Evolutionary conservation across 768 basidiomycete genomes (phyloP).

Genomic region (Auricularia heimuer): DNA sequence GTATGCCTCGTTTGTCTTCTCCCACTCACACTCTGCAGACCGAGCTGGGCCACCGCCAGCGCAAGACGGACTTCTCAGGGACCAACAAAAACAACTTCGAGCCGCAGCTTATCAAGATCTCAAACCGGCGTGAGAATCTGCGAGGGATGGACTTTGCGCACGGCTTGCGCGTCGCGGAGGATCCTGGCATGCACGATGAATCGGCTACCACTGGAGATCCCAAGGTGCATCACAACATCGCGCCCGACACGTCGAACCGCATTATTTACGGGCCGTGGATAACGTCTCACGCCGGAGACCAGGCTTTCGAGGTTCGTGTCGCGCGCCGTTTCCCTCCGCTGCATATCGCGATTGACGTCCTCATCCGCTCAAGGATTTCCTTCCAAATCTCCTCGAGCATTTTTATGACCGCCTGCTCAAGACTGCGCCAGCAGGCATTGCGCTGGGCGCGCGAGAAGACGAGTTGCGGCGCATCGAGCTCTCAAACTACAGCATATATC

Average conservation of each 20-base stretch:
- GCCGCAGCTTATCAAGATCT: neutral
- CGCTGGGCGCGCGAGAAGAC: constrained; percentile 1
- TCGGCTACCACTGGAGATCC: neutral
- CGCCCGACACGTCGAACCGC: neutral
- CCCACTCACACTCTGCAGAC: neutral
- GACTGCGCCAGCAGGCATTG: constrained; percentile 16
- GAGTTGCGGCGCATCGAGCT: neutral
- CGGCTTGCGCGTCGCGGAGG: too few species aligned
- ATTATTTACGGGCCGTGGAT: neutral
- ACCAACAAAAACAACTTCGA: neutral
- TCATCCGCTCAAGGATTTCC: constrained; percentile 11
- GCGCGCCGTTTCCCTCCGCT: neutral
- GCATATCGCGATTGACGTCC: neutral
- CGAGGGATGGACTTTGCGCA: neutral
- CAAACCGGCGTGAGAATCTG: neutral
- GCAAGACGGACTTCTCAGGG: neutral
- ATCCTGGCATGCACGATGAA: neutral
- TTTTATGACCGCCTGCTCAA: constrained; percentile 10
- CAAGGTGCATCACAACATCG: neutral
- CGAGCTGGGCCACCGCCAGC: constrained; percentile 1
- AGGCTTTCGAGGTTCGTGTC: neutral
- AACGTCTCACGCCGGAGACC: neutral
- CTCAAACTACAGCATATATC: neutral
- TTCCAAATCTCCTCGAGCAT: constrained; percentile 15
- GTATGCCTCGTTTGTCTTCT: neutral